Evolutionary conservation across 2,329 filamentous ascomycete species (phyloP).

Genomic region (Colletotrichum tabaci): DNA sequence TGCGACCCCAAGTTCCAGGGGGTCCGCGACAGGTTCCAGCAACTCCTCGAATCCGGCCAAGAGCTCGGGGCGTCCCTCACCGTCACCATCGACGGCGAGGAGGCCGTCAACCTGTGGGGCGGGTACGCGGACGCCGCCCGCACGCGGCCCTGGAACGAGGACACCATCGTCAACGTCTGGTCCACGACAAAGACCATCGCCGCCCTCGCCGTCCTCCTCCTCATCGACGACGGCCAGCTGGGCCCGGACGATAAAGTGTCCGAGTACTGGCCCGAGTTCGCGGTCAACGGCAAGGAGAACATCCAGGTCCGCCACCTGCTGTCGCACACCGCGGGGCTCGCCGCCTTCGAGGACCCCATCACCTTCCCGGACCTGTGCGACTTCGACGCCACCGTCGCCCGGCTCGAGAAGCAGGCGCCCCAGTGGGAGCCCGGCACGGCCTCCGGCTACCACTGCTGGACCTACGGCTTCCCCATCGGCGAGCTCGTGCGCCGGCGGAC

Average conservation of each 20-base stretch:
- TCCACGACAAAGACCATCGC: slow-evolving; percentile 58
- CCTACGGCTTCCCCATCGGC: slow-evolving; percentile 58
- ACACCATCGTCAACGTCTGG: slow-evolving; percentile 59
- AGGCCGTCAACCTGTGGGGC: slow-evolving; percentile 62
- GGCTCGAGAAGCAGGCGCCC: slow-evolving; percentile 57
- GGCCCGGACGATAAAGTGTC: slow-evolving; percentile 55
- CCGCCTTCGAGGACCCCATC: slow-evolving; percentile 52
- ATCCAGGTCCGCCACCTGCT: slow-evolving; percentile 58
- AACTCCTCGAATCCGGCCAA: slow-evolving; percentile 53
- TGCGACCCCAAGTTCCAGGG: slow-evolving; percentile 54
- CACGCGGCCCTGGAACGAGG: slow-evolving; percentile 53
- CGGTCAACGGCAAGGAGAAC: slow-evolving; percentile 56
- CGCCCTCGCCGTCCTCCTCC: slow-evolving; percentile 55
- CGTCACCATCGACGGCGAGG: slow-evolving; percentile 57
- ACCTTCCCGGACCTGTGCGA: slow-evolving; percentile 53
- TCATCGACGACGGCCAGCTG: slow-evolving; percentile 57
- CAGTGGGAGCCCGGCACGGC: slow-evolving; percentile 61
- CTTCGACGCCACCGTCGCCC: slow-evolving; percentile 47
- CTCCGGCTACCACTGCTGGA: slow-evolving; percentile 59
- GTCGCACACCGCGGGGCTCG: slow-evolving; percentile 56
- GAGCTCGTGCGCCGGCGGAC: slow-evolving; percentile 59
- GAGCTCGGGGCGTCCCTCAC: slow-evolving; percentile 62
- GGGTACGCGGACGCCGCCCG: slow-evolving; percentile 52
- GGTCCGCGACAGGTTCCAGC: slow-evolving; percentile 52
- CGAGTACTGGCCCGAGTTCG: slow-evolving; percentile 64